Percentiles rank a stretch among this genome's conserved stretches.
Evolutionary conservation across 83 land plant genomes (phyloP).

Genomic region (Picea abies): DNA sequence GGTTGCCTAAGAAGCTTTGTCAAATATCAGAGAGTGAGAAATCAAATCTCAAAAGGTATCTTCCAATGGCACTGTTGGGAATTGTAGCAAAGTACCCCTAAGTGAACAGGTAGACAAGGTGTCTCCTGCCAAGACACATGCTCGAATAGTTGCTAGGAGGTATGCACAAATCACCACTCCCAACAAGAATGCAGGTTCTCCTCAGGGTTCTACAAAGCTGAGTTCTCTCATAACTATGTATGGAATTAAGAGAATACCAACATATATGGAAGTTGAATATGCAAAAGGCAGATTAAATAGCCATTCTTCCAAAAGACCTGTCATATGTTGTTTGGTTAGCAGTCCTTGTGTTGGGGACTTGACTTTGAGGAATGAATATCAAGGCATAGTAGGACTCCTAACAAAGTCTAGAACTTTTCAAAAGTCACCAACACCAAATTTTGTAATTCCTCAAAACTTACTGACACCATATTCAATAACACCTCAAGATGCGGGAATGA

Average conservation of each 20-base stretch:
- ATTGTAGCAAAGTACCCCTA: neutral
- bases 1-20: neutral
- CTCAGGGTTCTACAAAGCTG: neutral
- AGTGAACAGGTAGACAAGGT: neutral
- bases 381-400: neutral
- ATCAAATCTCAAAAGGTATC: neutral
- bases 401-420: neutral
- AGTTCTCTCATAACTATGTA: neutral
- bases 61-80: neutral
- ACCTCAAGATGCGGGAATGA: neutral
- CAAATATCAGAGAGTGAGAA: neutral
- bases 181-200: conserved; percentile 6
- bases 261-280: neutral
- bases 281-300: neutral
- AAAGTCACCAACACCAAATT: neutral
- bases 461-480: neutral
- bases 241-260: conserved; percentile 10
- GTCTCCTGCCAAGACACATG: neutral
- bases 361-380: neutral
- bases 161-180: neutral
- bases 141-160: neutral
- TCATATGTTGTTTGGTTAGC: neutral
- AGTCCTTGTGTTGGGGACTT: neutral
- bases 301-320: neutral
- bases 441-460: neutral